phyloP scores from a whole-genome alignment of 306 rosid genomes.

The Lablab purpureus region DNA sequence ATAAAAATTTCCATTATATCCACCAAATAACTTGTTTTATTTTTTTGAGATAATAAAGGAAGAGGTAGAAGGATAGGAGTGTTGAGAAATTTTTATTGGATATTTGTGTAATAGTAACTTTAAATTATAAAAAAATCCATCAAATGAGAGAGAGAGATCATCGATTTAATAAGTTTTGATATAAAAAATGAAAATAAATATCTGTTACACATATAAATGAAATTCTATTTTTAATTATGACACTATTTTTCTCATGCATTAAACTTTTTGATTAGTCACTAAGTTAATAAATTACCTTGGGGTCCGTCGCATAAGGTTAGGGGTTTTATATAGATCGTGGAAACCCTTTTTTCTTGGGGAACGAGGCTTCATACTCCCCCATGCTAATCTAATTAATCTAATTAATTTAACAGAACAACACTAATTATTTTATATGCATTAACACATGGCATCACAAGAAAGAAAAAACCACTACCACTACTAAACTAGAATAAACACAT shows the following conservation, averaged over 20 bases:
- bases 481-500: too few relatives aligned
- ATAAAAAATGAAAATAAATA: too few relatives aligned
- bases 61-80: too few relatives aligned
- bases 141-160: too few relatives aligned
- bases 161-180: too few relatives aligned
- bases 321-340: not conserved
- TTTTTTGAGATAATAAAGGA: too few relatives aligned
- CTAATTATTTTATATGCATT: not conserved
- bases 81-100: too few relatives aligned
- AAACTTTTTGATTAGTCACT: not conserved
- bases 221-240: not conserved
- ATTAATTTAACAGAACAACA: not conserved
- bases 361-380: not conserved
- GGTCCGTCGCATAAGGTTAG: not conserved
- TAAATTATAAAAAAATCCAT: too few relatives aligned
- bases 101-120: too few relatives aligned
- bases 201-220: too few relatives aligned
- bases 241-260: not conserved
- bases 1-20: too few relatives aligned
- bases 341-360: not conserved
- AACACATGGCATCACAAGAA: constrained; percentile 2
- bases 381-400: not conserved
- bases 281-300: not conserved
- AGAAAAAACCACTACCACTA: not conserved
- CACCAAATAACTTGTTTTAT: too few relatives aligned